phyloP scores from a whole-genome alignment of 176 grass and related monocot genomes.

The Alopecurus myosuroides region DNA sequence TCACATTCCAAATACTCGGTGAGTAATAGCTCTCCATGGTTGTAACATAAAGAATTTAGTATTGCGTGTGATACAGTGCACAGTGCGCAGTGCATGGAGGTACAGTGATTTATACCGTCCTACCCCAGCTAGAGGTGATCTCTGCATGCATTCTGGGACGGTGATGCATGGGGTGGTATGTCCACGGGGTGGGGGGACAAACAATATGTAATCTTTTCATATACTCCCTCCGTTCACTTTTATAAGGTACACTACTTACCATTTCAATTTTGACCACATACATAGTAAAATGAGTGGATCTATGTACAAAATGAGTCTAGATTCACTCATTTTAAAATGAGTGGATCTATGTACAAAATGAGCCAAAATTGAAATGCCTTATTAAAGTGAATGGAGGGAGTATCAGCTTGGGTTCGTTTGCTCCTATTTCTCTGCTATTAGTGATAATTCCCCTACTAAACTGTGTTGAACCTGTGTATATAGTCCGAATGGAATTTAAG shows the following conservation, averaged over 20 bases:
- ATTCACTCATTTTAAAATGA: too few species aligned
- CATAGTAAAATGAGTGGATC: too few species aligned
- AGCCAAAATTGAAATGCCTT: too few species aligned
- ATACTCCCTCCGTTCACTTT: too few species aligned
- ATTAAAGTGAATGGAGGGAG: too few species aligned
- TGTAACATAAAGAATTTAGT: too few species aligned
- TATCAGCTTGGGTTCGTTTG: not conserved
- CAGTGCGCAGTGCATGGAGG: too few species aligned
- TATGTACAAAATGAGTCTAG: too few species aligned
- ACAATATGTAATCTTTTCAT: not conserved
- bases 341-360: too few species aligned
- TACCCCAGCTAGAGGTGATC: not conserved
- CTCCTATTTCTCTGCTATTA: not conserved
- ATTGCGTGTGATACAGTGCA: not conserved
- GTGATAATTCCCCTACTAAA: slow-evolving; percentile 5
- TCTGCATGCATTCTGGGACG: not conserved
- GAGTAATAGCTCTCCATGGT: not conserved
- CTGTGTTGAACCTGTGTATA: not conserved
- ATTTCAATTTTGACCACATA: too few species aligned
- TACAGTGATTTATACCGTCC: too few species aligned
- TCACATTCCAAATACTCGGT: not conserved
- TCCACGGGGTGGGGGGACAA: not conserved
- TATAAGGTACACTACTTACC: too few species aligned
- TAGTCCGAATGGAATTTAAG: not conserved
- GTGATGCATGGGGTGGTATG: not conserved